Evolutionary conservation across 441 rosid genomes (phyloP), one percentile per base, ranked within the genome.

Genomic region (Breynia disticha): DNA sequence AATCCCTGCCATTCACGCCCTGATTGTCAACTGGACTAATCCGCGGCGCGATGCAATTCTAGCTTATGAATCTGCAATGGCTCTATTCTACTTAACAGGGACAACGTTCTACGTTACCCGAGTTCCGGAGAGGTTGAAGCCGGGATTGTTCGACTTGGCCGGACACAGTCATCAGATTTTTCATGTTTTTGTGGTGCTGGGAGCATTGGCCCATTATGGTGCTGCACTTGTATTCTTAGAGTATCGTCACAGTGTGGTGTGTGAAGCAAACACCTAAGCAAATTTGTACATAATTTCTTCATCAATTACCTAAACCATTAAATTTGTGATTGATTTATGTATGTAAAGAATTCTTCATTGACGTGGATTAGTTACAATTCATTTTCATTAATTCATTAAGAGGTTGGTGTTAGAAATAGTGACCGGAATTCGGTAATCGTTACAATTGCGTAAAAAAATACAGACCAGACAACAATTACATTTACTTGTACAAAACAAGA

Each of bases 131-230:
- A 76, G 87, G 60, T 70, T 81, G 64, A 86, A 71, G 55, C 87
- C 94, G 0, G 95, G 95, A 11, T 78, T 85, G 83, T 90, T 86
- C 53, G 89, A 86, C 54, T 67, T 78, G 4, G 80, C 90, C 0
- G 95, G 87, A 0, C 95, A 90, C 46, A 78, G 94, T 48, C 95
- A 90, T 72, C 89, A 90, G 63, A 82, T 86, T 15, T 90, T 90
- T 48, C 97, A 90, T 66, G 75, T 84, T 19, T 71, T 86, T 8
- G 90, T 90, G 63, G 64, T 90, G 65, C 56, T 79, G 65, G 94
- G 97, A 19, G 95, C 84, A 16, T 70, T 86, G 75, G 90, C 97
- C 41, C 94, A 90, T 63, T 90, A 86, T 54, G 85, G 83, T 22
- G 86, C 95, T 38, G 72, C 94, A 11, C 79, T 80, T 48, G 50